Conservation (phyloP, 2,329 filamentous ascomycete genomes). For the Colletotrichum melonis region DNA sequence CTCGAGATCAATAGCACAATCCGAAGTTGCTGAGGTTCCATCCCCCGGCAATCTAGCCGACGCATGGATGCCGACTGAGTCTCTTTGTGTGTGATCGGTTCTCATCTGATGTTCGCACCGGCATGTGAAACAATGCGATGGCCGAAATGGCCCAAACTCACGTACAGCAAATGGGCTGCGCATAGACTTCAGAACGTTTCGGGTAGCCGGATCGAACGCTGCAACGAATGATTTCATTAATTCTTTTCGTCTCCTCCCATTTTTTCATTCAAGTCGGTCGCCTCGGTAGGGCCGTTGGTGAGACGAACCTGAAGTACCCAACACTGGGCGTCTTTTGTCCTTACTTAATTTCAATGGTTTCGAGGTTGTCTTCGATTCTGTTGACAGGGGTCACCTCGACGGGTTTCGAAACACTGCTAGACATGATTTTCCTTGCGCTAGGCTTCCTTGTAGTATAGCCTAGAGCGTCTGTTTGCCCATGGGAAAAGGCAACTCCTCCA, state of each 20-base stretch:
- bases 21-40: constrained; percentile 27
- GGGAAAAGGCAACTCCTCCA: background rate
- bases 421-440: background rate
- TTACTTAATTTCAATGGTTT: too few relatives aligned
- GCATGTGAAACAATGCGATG: constrained; percentile 27
- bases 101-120: constrained; percentile 23
- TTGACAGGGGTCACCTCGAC: background rate
- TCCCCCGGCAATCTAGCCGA: constrained; percentile 14
- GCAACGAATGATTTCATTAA: constrained; percentile 5
- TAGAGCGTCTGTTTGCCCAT: background rate
- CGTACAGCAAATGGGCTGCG: background rate
- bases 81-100: constrained; percentile 21
- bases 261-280: background rate
- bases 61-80: constrained; percentile 29
- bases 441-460: background rate
- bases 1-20: constrained; percentile 3
- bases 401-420: background rate
- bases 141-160: constrained; percentile 20
- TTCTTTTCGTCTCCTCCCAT: background rate
- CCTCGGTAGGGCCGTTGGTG: background rate
- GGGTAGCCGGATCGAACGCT: background rate
- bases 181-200: constrained; percentile 10
- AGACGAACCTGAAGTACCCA: constrained; percentile 22
- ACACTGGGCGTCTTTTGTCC: background rate
- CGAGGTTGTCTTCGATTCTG: background rate